Percentiles rank a stretch among this genome's conserved stretches.
Conservation (phyloP, 1,139 yeast genomes). For the Lodderomyces pseudojiufengensis region DNA sequence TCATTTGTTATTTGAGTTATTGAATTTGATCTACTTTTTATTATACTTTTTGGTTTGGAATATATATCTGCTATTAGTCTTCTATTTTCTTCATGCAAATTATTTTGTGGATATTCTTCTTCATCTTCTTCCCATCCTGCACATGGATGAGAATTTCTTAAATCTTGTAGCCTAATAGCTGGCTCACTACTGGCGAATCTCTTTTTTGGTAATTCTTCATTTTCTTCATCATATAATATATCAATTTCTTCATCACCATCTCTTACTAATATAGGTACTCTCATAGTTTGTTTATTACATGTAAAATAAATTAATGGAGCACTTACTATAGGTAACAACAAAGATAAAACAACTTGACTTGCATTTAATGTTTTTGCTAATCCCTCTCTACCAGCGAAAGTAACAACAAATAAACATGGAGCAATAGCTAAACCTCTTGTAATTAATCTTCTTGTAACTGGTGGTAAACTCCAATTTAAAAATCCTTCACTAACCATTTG, state of each 20-base stretch:
- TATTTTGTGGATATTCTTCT: slow-evolving; percentile 13
- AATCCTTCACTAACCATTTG: slow-evolving; percentile 97
- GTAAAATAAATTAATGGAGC: slow-evolving; percentile 90
- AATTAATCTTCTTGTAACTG: slow-evolving; percentile 78
- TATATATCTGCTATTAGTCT: slow-evolving; percentile 11
- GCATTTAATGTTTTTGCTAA: slow-evolving; percentile 75
- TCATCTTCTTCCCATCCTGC: slow-evolving; percentile 44
- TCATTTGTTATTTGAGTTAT: not conserved
- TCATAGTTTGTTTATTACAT: slow-evolving; percentile 69
- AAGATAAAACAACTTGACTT: slow-evolving; percentile 82
- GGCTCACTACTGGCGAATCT: slow-evolving; percentile 36
- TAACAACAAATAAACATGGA: slow-evolving; percentile 82
- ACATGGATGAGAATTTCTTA: slow-evolving; percentile 44
- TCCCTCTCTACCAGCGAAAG: slow-evolving; percentile 80
- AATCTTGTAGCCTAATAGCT: slow-evolving; percentile 41
- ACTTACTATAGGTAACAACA: slow-evolving; percentile 81
- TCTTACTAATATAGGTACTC: slow-evolving; percentile 48
- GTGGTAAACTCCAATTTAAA: slow-evolving; percentile 77
- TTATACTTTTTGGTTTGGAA: slow-evolving; percentile 5
- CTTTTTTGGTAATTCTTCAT: slow-evolving; percentile 14
- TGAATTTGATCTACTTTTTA: slow-evolving; percentile 7
- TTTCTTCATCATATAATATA: slow-evolving; percentile 22
- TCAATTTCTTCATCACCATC: slow-evolving; percentile 29
- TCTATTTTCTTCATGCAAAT: slow-evolving; percentile 15
- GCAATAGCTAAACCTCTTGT: slow-evolving; percentile 83